Percentiles rank a stretch among this genome's conserved stretches.
Conservation (phyloP, 306 rosid species). For the Datisca glomerata region DNA sequence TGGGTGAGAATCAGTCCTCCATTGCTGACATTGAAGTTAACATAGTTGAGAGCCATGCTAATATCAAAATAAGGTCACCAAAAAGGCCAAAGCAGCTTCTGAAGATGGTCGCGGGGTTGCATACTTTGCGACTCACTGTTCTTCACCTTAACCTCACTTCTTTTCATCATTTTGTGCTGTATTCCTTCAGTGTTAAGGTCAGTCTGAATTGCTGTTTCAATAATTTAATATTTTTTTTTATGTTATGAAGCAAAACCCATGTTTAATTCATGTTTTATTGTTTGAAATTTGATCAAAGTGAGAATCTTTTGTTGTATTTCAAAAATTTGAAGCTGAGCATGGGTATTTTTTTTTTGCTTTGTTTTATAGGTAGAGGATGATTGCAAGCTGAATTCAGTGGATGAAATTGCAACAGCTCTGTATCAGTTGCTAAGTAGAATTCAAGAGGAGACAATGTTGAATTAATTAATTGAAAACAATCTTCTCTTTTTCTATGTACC, state of each 20-base stretch:
- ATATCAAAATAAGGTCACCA: conserved; percentile 60
- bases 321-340: too few species aligned
- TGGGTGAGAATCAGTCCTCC: conserved; percentile 12
- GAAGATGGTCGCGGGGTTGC: conserved; percentile 61
- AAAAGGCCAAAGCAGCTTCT: conserved; percentile 60
- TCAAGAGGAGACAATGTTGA: conserved; percentile 51
- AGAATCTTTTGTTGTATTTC: too few species aligned
- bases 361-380: conserved; percentile 86
- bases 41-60: conserved; percentile 93
- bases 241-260: too few species aligned
- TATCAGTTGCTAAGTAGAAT: conserved; percentile 59
- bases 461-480: conserved; percentile 10
- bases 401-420: conserved; percentile 77
- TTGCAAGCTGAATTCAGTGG: conserved; percentile 71
- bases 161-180: conserved; percentile 40
- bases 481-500: neutral
- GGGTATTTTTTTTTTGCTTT: neutral
- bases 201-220: too few species aligned
- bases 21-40: conserved; percentile 79
- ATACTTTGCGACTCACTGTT: conserved; percentile 52
- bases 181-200: conserved; percentile 77
- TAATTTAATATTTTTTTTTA: too few species aligned
- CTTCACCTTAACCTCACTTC: conserved; percentile 82
- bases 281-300: too few species aligned
- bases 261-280: too few species aligned